Evolutionary conservation across 2,329 filamentous ascomycete species (phyloP).

Genomic region (Beauveria medogensis): DNA sequence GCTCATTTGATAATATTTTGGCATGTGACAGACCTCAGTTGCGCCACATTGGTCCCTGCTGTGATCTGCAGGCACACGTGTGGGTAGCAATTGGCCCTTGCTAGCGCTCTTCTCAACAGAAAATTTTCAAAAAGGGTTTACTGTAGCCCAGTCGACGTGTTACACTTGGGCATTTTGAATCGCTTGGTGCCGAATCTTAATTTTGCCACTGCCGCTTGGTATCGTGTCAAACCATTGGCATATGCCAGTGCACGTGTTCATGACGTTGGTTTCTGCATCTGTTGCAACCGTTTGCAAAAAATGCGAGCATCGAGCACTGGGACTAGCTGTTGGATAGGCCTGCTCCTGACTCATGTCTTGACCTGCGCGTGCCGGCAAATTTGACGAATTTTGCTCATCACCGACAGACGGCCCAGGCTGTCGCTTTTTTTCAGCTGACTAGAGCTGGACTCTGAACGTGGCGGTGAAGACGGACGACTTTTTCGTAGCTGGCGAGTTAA

Average conservation of each 20-base stretch:
- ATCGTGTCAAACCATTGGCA: neutral
- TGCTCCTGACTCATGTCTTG: neutral
- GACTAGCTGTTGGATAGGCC: neutral
- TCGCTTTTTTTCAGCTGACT: neutral
- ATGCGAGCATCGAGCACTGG: neutral
- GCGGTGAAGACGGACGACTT: neutral
- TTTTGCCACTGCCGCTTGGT: neutral
- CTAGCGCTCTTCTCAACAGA: neutral
- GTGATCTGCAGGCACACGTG: conserved; percentile 4
- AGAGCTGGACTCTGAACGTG: neutral
- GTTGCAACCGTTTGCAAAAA: too few species aligned
- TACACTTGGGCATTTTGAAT: neutral
- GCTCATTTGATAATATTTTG: neutral
- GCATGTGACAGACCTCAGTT: neutral
- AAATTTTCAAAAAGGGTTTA: neutral
- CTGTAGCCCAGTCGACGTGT: neutral
- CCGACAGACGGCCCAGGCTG: neutral
- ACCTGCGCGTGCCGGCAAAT: neutral
- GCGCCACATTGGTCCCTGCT: neutral
- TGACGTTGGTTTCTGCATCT: neutral
- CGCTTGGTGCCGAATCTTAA: neutral
- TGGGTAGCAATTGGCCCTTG: neutral
- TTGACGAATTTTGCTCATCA: neutral
- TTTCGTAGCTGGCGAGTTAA: neutral
- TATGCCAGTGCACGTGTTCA: neutral